phyloP scores from a whole-genome alignment of 139 green algal species.

The Chlamydomonas incerta region DNA sequence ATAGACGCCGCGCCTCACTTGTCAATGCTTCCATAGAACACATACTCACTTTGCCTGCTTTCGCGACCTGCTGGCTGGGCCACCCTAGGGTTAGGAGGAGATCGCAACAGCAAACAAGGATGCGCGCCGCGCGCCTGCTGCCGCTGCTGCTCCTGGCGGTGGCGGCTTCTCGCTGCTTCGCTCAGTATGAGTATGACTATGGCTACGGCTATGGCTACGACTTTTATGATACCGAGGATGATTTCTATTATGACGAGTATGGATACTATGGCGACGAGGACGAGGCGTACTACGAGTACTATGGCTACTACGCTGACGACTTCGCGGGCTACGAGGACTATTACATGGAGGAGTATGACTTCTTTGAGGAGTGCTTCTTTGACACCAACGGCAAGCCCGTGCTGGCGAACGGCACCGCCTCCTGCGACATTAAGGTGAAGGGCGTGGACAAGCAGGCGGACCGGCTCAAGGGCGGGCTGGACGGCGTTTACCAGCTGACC shows the following conservation, averaged over 20 bases:
- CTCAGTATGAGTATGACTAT: conserved; percentile 43
- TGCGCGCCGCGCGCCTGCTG: neutral
- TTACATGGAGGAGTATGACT: conserved; percentile 60
- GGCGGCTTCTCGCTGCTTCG: conserved; percentile 5
- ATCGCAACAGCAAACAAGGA: neutral
- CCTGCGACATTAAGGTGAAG: conserved; percentile 56
- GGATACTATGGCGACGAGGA: conserved; percentile 56
- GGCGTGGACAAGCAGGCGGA: conserved; percentile 56
- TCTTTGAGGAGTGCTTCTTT: conserved; percentile 63
- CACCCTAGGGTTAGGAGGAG: neutral
- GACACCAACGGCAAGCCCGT: conserved; percentile 50
- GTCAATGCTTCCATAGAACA: too few species aligned
- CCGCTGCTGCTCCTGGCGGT: conserved; percentile 24
- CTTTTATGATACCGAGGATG: conserved; percentile 41
- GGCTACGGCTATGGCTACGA: conserved; percentile 40
- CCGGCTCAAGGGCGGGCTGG: conserved; percentile 54
- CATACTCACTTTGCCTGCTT: too few species aligned
- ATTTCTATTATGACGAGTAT: conserved; percentile 53
- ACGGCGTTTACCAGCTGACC: conserved; percentile 67
- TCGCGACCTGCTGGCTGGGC: too few species aligned
- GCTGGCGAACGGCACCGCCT: conserved; percentile 47
- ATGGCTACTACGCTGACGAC: conserved; percentile 61
- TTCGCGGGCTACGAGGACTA: conserved; percentile 59
- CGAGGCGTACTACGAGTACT: conserved; percentile 59
- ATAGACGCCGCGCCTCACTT: too few species aligned